Evolutionary conservation across 306 rosid species (phyloP), one percentile per base, ranked within the genome.

Genomic region (Fragaria nilgerrensis): DNA sequence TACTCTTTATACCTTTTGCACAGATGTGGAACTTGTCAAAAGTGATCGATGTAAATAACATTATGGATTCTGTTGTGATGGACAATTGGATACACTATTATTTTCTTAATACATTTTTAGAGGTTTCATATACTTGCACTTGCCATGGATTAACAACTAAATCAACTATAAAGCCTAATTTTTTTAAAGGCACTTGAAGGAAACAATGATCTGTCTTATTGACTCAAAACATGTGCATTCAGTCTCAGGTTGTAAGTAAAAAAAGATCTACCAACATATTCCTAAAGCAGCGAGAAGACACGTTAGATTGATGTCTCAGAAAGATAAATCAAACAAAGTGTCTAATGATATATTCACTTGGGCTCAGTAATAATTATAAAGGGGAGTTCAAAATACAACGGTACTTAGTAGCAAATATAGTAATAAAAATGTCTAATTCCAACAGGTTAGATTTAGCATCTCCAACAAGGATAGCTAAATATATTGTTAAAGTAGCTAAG

Each of bases 1-100:
- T 81, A 62, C 77, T 77, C 43, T 64, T 41, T 3, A 17, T 69
- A 45, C 34, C 71, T 69, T 37, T 53, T 23, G 16, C 17, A 68
- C 75, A 34, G 13, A 53, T 58, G 7, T 65, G 68, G 19, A 62
- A 62, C 39, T 62, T 29, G 39, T 62, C 41, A 62, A 9, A 34
- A 34, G 45, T 72, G 65, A 50, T 53, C 2, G 19, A 53, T 43
- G 19, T 25, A 49, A 25, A 49, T 29, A 70, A 9, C 34, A 70
- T 53, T 72, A 19, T 50, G 63, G 27, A 32, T 10, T 71, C 44
- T 50, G 9, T 37, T 62, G 43, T 64, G 15, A 62, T 23, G 20
- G 29, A 23, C 64, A 58, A 9, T 58, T 58, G 32, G 34, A 22
- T n/a, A 20, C 2, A 55, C 27, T 50, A 7, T 32, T 6, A 32